Evolutionary conservation across 2,329 filamentous ascomycete genomes (phyloP), one percentile per base, ranked within the genome.

Genomic region (Scorias spongiosa): DNA sequence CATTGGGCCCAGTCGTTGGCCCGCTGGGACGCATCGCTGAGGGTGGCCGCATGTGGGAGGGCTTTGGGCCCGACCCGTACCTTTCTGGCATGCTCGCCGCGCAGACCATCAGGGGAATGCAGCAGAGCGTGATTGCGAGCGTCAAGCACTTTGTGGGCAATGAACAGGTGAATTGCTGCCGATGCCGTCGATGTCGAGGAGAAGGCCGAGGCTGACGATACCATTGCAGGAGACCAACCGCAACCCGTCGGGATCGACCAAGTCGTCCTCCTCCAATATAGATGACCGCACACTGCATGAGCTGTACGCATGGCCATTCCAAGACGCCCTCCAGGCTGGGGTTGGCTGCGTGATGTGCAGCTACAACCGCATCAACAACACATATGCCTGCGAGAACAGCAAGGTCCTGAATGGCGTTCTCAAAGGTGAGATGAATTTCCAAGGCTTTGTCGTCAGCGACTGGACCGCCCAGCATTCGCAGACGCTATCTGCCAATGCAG

Each of bases 371-470:
- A 49, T 60, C 42, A 60, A 61, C 48, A 50, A 52, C 40, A 67
- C 62, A 10, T 64, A 82, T 45, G 77, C 77, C 2, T 86, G 81
- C 54, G 75, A 81, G 45, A 85, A 85, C 55, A 77, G 75, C 48
- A 79, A 79, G 55, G 62, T 79, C 11, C 67, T 82, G 43, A 85
- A 84, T 49, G 77, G 75, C 0, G 66, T 86, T 2, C 65, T 85
- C 8, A 86, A 86, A 53, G 79, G 81, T 39, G 81, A 86, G 60
- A 67, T 85, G 41, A 79, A 78, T 0, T 85, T 85, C 51, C 79
- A 84, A 51, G 81, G 81, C 54, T 78, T 64, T 51, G 74, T 84
- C 18, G 76, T 84, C 66, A 78, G 75, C 0, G 81, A 86, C 57
- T 85, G 81, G 79, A 60, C 73, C 20, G 75, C 75, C 0, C 77